A percentile compares a stretch with the other conserved stretches of the same genome.
These are phyloP conservation scores for Nitzschia putrida DNA, from an alignment of 108 stramenopile genomes.

Conservation along the genomic window DNA sequence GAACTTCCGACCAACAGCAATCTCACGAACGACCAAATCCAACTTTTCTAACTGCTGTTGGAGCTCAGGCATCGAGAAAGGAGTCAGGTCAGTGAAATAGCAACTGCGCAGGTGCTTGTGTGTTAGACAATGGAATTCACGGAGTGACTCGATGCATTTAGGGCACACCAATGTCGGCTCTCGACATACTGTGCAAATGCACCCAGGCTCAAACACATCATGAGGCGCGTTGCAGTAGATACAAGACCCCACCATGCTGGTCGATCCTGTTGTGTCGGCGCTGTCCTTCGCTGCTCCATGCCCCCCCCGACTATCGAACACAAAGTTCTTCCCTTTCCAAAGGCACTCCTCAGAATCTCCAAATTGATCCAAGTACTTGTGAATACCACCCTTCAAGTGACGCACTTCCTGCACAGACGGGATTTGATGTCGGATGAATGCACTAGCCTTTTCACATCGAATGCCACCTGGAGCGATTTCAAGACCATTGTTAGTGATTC, in stretches of 20 bases:
- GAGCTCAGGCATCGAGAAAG: conserved; percentile 50
- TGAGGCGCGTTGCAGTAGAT: conserved; percentile 60
- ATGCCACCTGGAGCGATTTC: conserved; percentile 52
- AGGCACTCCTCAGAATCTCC: conserved; percentile 32
- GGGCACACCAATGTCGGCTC: conserved; percentile 76
- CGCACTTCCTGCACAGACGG: conserved; percentile 53
- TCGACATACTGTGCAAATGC: conserved; percentile 86
- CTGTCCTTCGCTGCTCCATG: conserved; percentile 15
- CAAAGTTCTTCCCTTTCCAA: conserved; percentile 87
- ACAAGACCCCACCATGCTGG: conserved; percentile 62
- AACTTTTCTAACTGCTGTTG: conserved; percentile 49
- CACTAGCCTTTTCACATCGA: conserved; percentile 91
- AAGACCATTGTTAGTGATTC: background rate
- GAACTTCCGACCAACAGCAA: conserved; percentile 65
- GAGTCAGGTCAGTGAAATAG: conserved; percentile 66
- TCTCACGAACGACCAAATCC: conserved; percentile 32
- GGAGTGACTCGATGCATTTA: conserved; percentile 10
- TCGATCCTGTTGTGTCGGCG: background rate
- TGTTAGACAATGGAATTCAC: conserved; percentile 72
- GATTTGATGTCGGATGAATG: conserved; percentile 61
- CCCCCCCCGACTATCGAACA: conserved; percentile 72
- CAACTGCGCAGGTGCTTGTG: conserved; percentile 66
- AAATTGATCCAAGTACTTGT: conserved; percentile 84
- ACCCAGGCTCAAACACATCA: conserved; percentile 71
- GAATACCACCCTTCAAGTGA: conserved; percentile 86